These are phyloP conservation scores for Leersia perrieri DNA, from an alignment of 176 grass and related monocot genomes.

Conservation along the genomic window DNA sequence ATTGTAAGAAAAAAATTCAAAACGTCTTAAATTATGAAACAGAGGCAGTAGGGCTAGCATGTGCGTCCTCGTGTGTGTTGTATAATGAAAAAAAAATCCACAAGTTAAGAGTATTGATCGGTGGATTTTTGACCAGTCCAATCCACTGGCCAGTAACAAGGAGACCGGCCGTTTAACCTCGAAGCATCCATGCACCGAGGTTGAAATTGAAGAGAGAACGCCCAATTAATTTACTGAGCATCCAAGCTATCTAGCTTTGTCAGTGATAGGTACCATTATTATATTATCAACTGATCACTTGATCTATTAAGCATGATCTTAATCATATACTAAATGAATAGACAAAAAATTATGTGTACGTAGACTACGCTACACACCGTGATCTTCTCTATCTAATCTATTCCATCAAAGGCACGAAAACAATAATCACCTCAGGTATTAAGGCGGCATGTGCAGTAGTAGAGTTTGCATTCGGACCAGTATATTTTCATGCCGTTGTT, in stretches of 20 bases:
- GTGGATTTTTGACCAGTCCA: background rate
- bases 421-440: conserved; percentile 6
- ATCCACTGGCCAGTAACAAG: background rate
- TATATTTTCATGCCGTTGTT: background rate
- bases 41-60: too few relatives aligned
- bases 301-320: background rate
- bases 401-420: background rate
- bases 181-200: too few relatives aligned
- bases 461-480: background rate
- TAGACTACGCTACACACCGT: background rate
- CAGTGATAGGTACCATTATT: conserved; percentile 4
- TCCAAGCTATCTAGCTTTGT: background rate
- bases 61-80: too few relatives aligned
- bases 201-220: background rate
- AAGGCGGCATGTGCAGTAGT: conserved; percentile 25
- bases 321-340: conserved; percentile 8
- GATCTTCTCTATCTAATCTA: conserved; percentile 11
- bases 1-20: too few relatives aligned
- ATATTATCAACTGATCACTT: background rate
- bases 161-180: too few relatives aligned
- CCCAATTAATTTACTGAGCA: background rate
- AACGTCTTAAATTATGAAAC: too few relatives aligned
- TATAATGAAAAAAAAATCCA: too few relatives aligned
- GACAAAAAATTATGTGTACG: background rate
- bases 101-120: too few relatives aligned